A percentile compares a stretch with the other conserved stretches of the same genome.
phyloP scores from a whole-genome alignment of 2,329 filamentous ascomycete genomes.

The Capronia epimyces region DNA sequence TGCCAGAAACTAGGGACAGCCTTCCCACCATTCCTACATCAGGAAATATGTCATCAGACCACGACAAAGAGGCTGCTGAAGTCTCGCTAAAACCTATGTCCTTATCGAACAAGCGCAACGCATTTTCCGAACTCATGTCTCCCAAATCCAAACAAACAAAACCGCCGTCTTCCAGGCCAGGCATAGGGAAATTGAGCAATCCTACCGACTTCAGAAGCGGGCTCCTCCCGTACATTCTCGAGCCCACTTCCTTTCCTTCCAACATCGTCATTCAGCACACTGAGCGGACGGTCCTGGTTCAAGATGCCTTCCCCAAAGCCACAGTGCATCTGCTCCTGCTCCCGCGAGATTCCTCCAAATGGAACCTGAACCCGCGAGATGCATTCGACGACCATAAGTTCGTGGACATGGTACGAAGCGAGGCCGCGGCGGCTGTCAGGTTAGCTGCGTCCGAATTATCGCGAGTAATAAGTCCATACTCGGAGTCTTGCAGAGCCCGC shows the following conservation, averaged over 20 bases:
- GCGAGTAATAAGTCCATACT: slow-evolving; percentile 29
- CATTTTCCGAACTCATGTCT: slow-evolving; percentile 52
- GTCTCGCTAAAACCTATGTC: background rate
- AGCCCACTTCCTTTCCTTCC: slow-evolving; percentile 57
- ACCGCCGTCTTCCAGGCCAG: slow-evolving; percentile 21
- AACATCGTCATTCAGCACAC: slow-evolving; percentile 59
- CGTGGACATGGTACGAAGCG: slow-evolving; percentile 56
- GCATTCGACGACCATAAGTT: slow-evolving; percentile 68
- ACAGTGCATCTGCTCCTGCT: slow-evolving; percentile 83
- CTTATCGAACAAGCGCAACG: slow-evolving; percentile 21
- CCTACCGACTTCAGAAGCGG: slow-evolving; percentile 18
- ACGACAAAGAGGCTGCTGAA: background rate
- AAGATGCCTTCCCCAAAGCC: slow-evolving; percentile 81
- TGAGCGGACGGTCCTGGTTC: slow-evolving; percentile 67
- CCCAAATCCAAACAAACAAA: slow-evolving; percentile 42
- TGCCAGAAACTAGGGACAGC: no score
- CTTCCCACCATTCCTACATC: no score
- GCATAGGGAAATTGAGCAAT: slow-evolving; percentile 15
- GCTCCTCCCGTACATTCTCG: slow-evolving; percentile 60
- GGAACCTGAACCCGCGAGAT: slow-evolving; percentile 66
- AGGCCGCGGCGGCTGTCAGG: slow-evolving; percentile 56
- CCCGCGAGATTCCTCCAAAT: slow-evolving; percentile 60
- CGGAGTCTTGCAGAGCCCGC: slow-evolving; percentile 59
- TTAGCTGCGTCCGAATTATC: slow-evolving; percentile 50
- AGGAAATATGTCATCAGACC: background rate